Evolutionary conservation across 208 protist species (phyloP).

Genomic region (Trypanosoma rangeli): DNA sequence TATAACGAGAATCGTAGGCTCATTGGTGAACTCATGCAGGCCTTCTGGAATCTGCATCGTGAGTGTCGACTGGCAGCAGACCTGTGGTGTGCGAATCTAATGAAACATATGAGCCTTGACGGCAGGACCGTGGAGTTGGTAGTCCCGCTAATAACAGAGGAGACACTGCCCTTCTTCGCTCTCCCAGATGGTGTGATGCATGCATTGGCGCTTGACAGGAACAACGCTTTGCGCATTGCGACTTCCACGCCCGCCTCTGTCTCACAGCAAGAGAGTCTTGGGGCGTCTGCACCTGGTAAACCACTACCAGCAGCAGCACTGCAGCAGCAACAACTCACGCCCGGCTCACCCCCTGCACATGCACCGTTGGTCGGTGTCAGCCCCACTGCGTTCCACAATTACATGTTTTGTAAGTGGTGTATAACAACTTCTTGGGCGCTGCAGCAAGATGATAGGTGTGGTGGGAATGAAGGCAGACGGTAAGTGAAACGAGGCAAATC

Average conservation of each 20-base stretch:
- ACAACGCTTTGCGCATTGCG: background rate
- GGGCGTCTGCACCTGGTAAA: background rate
- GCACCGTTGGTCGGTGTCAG: conserved; percentile 16
- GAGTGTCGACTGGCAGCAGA: conserved; percentile 38
- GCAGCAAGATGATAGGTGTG: conserved; percentile 16
- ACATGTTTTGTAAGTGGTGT: conserved; percentile 41
- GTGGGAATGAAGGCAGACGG: background rate
- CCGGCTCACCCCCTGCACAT: background rate
- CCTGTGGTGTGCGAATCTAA: conserved; percentile 28
- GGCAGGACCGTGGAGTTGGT: conserved; percentile 27
- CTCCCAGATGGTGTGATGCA: background rate
- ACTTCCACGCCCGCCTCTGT: background rate
- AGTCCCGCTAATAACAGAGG: conserved; percentile 20
- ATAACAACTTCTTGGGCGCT: conserved; percentile 31
- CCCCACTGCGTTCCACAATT: conserved; percentile 39
- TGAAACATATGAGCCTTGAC: conserved; percentile 36
- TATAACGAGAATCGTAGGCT: conserved; percentile 6
- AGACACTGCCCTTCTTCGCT: conserved; percentile 24
- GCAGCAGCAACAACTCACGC: background rate
- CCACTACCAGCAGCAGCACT: background rate
- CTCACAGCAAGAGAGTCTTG: background rate
- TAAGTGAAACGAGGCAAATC: conserved; percentile 5
- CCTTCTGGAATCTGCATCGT: conserved; percentile 37
- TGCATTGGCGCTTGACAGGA: background rate
- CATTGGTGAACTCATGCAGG: conserved; percentile 30